These are phyloP conservation scores for Ganoderma meredithae DNA, from an alignment of 1,284 basidiomycete species.

Conservation along the genomic window DNA sequence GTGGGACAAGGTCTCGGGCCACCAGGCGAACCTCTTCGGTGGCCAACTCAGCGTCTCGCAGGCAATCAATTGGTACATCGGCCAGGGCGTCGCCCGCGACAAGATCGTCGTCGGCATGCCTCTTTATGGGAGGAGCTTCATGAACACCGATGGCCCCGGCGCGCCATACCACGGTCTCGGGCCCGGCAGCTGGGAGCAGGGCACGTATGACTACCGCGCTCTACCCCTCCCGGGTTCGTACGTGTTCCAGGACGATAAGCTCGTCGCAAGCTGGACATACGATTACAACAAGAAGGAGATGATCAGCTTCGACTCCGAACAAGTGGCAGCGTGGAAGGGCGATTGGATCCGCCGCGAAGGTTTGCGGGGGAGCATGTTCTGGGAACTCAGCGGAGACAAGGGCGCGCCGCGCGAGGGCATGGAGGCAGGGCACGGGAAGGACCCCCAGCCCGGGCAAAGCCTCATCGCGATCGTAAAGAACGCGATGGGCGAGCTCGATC, in stretches of 20 bases:
- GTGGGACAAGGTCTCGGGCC: conserved; percentile 81
- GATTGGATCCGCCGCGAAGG: conserved; percentile 76
- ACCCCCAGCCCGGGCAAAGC: conserved; percentile 50
- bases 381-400: conserved; percentile 87
- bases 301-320: conserved; percentile 82
- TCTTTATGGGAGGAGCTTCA: conserved; percentile 91
- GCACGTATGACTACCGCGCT: conserved; percentile 83
- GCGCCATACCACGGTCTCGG: conserved; percentile 81
- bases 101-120: conserved; percentile 93
- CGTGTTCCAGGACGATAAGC: conserved; percentile 62
- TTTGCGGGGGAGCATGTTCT: conserved; percentile 86
- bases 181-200: conserved; percentile 77
- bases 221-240: conserved; percentile 77
- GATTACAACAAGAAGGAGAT: conserved; percentile 74
- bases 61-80: conserved; percentile 79
- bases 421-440: conserved; percentile 56
- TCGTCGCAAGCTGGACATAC: conserved; percentile 78
- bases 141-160: conserved; percentile 86
- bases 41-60: conserved; percentile 69
- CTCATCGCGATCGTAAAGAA: conserved; percentile 75
- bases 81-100: conserved; percentile 73
- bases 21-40: conserved; percentile 90
- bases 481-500: conserved; percentile 77
- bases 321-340: conserved; percentile 75
- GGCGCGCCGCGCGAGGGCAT: conserved; percentile 68